Base-by-base conservation (phyloP, 2,329 filamentous ascomycete species). In the Claviceps maximensis region DNA sequence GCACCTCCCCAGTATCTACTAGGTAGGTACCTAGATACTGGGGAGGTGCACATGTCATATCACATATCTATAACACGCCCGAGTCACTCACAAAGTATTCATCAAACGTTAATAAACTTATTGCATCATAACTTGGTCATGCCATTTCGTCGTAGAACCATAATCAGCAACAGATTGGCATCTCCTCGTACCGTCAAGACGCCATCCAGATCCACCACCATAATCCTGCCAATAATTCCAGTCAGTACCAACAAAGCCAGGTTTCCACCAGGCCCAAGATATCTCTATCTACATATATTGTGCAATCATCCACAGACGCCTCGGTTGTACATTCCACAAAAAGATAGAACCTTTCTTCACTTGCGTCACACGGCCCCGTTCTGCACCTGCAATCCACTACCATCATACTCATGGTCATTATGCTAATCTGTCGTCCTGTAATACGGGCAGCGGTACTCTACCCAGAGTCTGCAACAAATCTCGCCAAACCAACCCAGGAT, bases 131-230 rank as follows among this genome's bases (percentile, higher is more conserved):
- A 54, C 53, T 55, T 60, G 54, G 62, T 63, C 59, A 58, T 61
- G 55, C 56, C 60, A 61, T 63, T 62, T 63, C 59, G 44, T 65
- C 63, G 58, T 65, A 53, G 44, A 53, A 62, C 57, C 59, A 60
- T 65, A 61, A 60, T 63, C 57, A 61, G 55, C 57, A 55, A 59
- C 58, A 59, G 50, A 59, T 59, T 53, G 54, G 58, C 57, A 57
- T 59, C 53, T 27, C 55, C 55, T 56, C 54, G 50, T 55, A 52
- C 48, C 51, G 27, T 55, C 56, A 42, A 48, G 57, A 55, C 52
- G 55, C 55, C 53, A 50, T 53, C 56, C 53, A 62, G 55, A 61
- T 59, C 57, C 58, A 51, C 57, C 58, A 51, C 59, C 46, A 50
- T 55, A 52, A 57, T 55, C 53, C 55, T 53, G 52, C 53, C 54